phyloP scores from a whole-genome alignment of 192 early-diverging fungal species.

The Coemansia sp. region DNA sequence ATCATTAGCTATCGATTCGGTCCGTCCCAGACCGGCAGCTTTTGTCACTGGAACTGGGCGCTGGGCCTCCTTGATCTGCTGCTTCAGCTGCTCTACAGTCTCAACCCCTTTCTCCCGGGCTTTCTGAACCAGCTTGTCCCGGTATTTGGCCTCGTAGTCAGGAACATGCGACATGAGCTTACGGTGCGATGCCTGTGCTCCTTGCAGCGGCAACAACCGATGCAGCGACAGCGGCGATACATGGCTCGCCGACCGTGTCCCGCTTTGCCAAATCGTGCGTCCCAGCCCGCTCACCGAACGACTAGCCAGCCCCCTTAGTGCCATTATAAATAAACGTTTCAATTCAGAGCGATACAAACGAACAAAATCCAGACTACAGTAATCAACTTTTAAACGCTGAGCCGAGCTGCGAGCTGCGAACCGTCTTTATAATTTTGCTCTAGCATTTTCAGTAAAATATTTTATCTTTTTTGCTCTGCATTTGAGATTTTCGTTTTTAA shows the following conservation, averaged over 20 bases:
- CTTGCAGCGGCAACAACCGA: constrained; percentile 10
- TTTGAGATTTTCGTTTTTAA: background rate
- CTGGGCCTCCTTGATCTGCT: background rate
- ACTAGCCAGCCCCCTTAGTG: background rate
- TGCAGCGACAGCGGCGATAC: constrained; percentile 22
- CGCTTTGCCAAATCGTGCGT: background rate
- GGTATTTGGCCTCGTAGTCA: constrained; percentile 65
- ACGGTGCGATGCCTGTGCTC: background rate
- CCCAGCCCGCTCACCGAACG: background rate
- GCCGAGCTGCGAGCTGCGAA: background rate
- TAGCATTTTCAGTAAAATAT: background rate
- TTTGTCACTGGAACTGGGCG: background rate
- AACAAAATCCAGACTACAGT: too few species aligned
- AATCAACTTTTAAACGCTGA: background rate
- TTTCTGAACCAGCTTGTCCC: constrained; percentile 58
- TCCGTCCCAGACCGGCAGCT: too few species aligned
- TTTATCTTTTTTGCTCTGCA: background rate
- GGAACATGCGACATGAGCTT: constrained; percentile 54
- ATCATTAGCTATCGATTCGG: background rate
- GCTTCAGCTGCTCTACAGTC: constrained; percentile 38
- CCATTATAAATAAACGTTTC: background rate
- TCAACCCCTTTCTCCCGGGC: constrained; percentile 54
- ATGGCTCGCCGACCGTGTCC: constrained; percentile 33
- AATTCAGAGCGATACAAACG: too few species aligned
- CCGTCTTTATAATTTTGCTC: background rate